Evolutionary conservation across 2,329 filamentous ascomycete species (phyloP).

Genomic region (Ascochyta koolunga): DNA sequence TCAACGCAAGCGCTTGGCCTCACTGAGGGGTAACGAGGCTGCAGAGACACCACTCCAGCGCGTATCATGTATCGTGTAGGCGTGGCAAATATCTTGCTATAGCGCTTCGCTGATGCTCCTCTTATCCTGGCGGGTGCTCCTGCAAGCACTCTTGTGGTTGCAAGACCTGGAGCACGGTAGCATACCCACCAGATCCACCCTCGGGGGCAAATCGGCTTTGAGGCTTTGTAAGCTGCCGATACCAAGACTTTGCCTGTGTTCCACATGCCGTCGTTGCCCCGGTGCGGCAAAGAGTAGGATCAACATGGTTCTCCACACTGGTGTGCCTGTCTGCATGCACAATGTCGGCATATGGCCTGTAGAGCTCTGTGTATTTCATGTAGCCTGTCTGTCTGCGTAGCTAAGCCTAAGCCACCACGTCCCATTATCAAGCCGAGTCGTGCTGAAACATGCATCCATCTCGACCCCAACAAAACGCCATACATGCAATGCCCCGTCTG

Average conservation of each 20-base stretch:
- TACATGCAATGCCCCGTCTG: conserved; percentile 9
- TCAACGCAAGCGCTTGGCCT: not conserved
- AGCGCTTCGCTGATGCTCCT: not conserved
- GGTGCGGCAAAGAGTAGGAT: conserved; percentile 13
- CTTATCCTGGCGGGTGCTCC: not conserved
- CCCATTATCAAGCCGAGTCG: not conserved
- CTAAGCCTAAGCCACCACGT: not conserved
- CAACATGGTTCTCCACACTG: not conserved
- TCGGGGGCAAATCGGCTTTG: conserved; percentile 14
- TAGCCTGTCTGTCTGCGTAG: not conserved
- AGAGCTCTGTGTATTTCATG: conserved; percentile 1
- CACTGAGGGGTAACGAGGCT: conserved; percentile 16
- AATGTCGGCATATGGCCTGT: not conserved
- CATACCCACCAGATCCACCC: conserved; percentile 11
- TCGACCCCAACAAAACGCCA: not conserved
- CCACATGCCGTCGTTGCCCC: conserved; percentile 16
- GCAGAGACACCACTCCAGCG: conserved; percentile 2
- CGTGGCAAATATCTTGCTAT: not conserved
- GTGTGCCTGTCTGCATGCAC: not conserved
- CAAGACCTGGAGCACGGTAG: conserved; percentile 1
- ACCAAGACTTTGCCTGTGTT: conserved; percentile 5
- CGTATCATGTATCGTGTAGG: not conserved
- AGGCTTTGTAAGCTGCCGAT: conserved; percentile 4
- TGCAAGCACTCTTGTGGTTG: not conserved
- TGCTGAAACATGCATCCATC: not conserved